Evolutionary conservation across 306 rosid genomes (phyloP).

Genomic region (Dalbergia cultrata): DNA sequence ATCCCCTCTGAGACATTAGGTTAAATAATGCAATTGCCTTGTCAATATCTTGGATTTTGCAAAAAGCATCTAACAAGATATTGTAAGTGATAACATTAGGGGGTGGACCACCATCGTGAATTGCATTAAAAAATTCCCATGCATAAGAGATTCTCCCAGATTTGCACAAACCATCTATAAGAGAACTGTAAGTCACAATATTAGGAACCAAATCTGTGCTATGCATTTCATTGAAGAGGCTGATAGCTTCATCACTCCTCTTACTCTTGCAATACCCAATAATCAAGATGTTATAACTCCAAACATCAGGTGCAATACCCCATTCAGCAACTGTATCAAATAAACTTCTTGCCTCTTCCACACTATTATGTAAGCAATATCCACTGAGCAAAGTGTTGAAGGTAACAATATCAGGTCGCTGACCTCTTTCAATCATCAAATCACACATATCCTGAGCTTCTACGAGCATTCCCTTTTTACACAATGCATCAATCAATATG

Average conservation of each 20-base stretch:
- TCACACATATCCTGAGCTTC: slow-evolving; percentile 24
- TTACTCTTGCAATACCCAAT: slow-evolving; percentile 29
- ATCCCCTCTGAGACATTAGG: slow-evolving; percentile 8
- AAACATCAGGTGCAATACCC: neutral
- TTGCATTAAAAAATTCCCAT: neutral
- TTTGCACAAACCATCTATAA: neutral
- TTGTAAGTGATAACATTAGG: neutral
- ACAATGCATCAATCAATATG: slow-evolving; percentile 37
- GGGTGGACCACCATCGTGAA: neutral
- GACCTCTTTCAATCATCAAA: slow-evolving; percentile 38
- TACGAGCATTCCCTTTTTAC: slow-evolving; percentile 30
- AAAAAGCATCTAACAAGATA: neutral
- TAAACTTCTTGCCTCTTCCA: slow-evolving; percentile 39
- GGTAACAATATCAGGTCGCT: slow-evolving; percentile 33
- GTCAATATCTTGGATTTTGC: neutral
- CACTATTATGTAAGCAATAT: slow-evolving; percentile 30
- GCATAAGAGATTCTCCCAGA: neutral
- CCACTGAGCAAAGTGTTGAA: slow-evolving; percentile 42
- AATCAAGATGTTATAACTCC: slow-evolving; percentile 24
- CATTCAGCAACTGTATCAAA: slow-evolving; percentile 9
- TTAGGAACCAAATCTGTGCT: neutral
- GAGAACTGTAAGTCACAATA: neutral
- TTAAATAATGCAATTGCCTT: slow-evolving; percentile 6
- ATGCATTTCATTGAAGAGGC: neutral
- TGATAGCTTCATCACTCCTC: neutral